Base-by-base conservation (phyloP, 2,329 filamentous ascomycete species). In the Aspergillus sp. region DNA sequence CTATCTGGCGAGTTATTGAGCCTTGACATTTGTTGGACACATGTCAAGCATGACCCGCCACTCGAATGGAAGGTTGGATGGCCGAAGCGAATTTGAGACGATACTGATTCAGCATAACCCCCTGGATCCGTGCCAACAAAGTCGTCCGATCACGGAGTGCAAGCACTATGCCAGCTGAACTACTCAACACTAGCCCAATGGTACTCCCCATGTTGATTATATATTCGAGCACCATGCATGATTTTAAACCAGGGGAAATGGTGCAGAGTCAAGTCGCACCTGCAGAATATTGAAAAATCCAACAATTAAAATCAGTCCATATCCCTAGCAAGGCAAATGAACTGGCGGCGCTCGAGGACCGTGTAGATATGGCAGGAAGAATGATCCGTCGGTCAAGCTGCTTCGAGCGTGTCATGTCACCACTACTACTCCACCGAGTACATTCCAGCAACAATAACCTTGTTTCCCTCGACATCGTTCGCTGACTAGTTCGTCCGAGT, bases 381-480 rank as follows among this genome's bases (percentile, higher is more conserved):
- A 30, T 50, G 25, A 50, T 50, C 47, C 47, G 25, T 30, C 47
- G 25, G 47, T 30, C 47, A 50, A n/a, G n/a, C 47, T 28, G 17
- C 25, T 4, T 45, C 19, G 13, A 50, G 47, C 47, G 12, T 28
- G 47, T 50, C 47, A 50, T 50, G 47, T 15, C 47, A 50, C 25
- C 25, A 30, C 15, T 32, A 28, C 28, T 30, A 17, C 25, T 36
- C 47, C n/a, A 30, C 47, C 25, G 25, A 30, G 7, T 19, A 30
- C 25, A 50, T 50, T 50, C 47, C 47, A 50, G 25, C 47, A 30
- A 30, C 47, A 30, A 30, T 30, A 50, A 50, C 47, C 47, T 50
- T 50, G 47, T 50, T 50, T 50, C 47, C 32, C 25, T 9, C 15
- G 25, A 50, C 25, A 50, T 28, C 15, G 23, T 32, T 17, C 10